A percentile compares a stretch with the other conserved stretches of the same genome.
These are phyloP conservation scores for Aphanocladium album DNA, from an alignment of 2,329 filamentous ascomycete genomes.

Conservation along the genomic window DNA sequence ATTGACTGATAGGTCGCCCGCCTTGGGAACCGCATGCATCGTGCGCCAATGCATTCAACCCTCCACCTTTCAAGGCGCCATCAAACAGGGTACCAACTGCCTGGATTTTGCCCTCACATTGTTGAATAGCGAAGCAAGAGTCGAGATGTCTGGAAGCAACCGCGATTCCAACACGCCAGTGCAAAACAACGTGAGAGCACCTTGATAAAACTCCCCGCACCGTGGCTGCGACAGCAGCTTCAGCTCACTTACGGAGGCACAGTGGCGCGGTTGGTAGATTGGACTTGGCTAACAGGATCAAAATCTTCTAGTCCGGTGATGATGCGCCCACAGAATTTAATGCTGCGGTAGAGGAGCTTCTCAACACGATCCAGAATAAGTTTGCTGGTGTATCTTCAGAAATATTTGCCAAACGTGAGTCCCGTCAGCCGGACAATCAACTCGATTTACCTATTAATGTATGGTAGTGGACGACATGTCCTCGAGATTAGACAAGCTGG, in stretches of 20 bases:
- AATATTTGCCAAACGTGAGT: conserved; percentile 81
- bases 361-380: conserved; percentile 79
- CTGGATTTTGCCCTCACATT: neutral
- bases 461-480: conserved; percentile 88
- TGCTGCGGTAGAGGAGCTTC: conserved; percentile 76
- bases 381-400: conserved; percentile 81
- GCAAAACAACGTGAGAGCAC: conserved; percentile 31
- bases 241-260: neutral
- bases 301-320: conserved; percentile 23
- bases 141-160: conserved; percentile 34
- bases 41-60: conserved; percentile 3
- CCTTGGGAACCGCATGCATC: neutral
- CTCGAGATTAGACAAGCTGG: conserved; percentile 75
- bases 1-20: neutral
- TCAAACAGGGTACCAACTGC: neutral
- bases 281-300: neutral
- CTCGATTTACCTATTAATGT: neutral
- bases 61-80: neutral
- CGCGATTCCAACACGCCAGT: conserved; percentile 26
- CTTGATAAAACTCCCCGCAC: neutral
- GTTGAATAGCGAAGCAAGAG: neutral
- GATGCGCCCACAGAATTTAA: conserved; percentile 61
- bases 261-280: neutral
- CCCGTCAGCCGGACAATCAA: neutral
- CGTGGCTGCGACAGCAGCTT: too few relatives aligned